These are phyloP conservation scores for Alternaria gaisen DNA, from an alignment of 2,329 filamentous ascomycete species.

Conservation along the genomic window DNA sequence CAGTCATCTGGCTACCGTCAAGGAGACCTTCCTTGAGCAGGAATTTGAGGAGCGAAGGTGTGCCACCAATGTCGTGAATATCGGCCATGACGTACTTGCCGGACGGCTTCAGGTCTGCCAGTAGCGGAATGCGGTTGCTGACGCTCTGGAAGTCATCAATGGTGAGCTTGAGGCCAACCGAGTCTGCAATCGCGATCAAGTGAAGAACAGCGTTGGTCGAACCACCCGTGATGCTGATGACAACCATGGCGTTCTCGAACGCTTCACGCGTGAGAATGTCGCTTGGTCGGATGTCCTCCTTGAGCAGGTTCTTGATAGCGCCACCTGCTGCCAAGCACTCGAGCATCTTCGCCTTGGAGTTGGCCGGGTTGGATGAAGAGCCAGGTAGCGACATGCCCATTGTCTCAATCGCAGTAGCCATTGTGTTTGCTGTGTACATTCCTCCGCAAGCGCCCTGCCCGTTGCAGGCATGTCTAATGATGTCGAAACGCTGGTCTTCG, in stretches of 20 bases:
- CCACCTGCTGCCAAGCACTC: conserved; percentile 61
- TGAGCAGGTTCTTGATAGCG: conserved; percentile 61
- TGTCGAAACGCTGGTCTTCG: conserved; percentile 91
- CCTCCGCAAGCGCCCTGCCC: conserved; percentile 85
- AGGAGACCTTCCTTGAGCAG: conserved; percentile 60
- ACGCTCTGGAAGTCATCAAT: conserved; percentile 63
- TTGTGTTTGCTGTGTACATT: conserved; percentile 69
- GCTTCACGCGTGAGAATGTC: conserved; percentile 61
- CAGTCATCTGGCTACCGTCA: conserved; percentile 59
- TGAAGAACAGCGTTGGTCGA: conserved; percentile 62
- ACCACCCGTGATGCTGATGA: conserved; percentile 61
- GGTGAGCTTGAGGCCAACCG: conserved; percentile 59
- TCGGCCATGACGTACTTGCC: conserved; percentile 68
- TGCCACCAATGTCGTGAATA: conserved; percentile 63
- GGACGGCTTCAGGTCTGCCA: conserved; percentile 62
- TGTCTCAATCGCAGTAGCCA: conserved; percentile 61
- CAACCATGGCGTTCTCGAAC: conserved; percentile 62
- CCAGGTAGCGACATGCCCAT: conserved; percentile 62
- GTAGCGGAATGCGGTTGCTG: conserved; percentile 59
- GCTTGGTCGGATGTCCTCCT: conserved; percentile 59
- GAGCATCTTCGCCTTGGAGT: conserved; percentile 60
- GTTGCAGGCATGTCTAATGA: conserved; percentile 90
- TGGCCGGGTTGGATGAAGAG: conserved; percentile 61
- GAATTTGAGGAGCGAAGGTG: conserved; percentile 60
- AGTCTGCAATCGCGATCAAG: conserved; percentile 61